Percentiles rank a stretch among this genome's conserved stretches.
These are phyloP conservation scores for Nannizziopsis arthrosporioides DNA, from an alignment of 2,329 filamentous ascomycete species.

Conservation along the genomic window DNA sequence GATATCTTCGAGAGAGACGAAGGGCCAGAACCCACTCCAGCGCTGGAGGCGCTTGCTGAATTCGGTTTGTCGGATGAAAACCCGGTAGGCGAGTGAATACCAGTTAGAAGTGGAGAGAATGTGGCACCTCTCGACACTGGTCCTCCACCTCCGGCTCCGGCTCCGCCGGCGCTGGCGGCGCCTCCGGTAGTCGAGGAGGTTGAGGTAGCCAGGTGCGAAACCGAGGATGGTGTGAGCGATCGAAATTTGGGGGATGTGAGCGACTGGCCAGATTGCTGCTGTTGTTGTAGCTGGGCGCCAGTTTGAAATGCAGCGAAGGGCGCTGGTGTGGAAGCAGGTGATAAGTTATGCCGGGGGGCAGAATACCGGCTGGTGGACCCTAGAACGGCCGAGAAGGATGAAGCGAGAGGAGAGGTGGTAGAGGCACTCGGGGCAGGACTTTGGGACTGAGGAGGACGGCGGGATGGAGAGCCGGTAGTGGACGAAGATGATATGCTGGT, in stretches of 20 bases:
- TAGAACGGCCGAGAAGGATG: slow-evolving; percentile 44
- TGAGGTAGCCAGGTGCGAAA: slow-evolving; percentile 46
- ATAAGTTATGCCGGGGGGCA: slow-evolving; percentile 42
- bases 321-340: slow-evolving; percentile 44
- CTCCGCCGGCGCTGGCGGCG: slow-evolving; percentile 42
- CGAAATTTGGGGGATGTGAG: slow-evolving; percentile 46
- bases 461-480: slow-evolving; percentile 31
- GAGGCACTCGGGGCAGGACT: slow-evolving; percentile 39
- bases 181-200: slow-evolving; percentile 41
- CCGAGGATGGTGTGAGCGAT: slow-evolving; percentile 44
- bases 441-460: slow-evolving; percentile 36
- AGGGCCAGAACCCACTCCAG: slow-evolving; percentile 38
- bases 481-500: slow-evolving; percentile 38
- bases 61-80: slow-evolving; percentile 40
- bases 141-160: slow-evolving; percentile 42
- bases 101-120: slow-evolving; percentile 49
- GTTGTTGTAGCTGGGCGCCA: slow-evolving; percentile 41
- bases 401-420: slow-evolving; percentile 41
- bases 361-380: slow-evolving; percentile 40
- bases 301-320: slow-evolving; percentile 42
- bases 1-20: slow-evolving; percentile 79
- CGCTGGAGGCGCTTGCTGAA: slow-evolving; percentile 26
- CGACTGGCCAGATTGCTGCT: slow-evolving; percentile 39
- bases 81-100: slow-evolving; percentile 42
- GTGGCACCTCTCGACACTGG: slow-evolving; percentile 46